Conservation (phyloP, 2,329 filamentous ascomycete species). For the Cytospora piceicola region DNA sequence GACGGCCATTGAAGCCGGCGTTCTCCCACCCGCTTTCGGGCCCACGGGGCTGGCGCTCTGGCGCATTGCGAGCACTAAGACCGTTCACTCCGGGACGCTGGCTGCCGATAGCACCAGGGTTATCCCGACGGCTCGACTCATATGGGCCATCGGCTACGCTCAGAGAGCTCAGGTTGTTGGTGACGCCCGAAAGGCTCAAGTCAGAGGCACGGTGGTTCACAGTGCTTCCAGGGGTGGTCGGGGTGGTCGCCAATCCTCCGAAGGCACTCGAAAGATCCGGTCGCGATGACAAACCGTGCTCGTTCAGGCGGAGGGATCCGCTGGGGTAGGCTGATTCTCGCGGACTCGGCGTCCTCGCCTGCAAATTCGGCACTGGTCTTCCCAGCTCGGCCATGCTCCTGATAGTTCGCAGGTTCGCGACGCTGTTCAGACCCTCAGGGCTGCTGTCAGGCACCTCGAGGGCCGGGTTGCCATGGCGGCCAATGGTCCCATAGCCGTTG, state of each 20-base stretch:
- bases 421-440: slow-evolving; percentile 63
- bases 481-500: slow-evolving; percentile 75
- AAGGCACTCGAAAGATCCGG: slow-evolving; percentile 26
- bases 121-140: slow-evolving; percentile 53
- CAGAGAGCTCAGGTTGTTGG: slow-evolving; percentile 54
- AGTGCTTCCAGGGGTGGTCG: slow-evolving; percentile 40
- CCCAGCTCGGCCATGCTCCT: slow-evolving; percentile 92
- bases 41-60: slow-evolving; percentile 66
- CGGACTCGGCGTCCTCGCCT: slow-evolving; percentile 28
- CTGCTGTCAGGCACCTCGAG: slow-evolving; percentile 80
- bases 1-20: slow-evolving; percentile 56
- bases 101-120: slow-evolving; percentile 67
- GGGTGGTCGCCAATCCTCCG: slow-evolving; percentile 36
- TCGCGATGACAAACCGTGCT: slow-evolving; percentile 28
- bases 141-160: slow-evolving; percentile 52
- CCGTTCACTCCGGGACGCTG: slow-evolving; percentile 60
- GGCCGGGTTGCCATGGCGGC: slow-evolving; percentile 77
- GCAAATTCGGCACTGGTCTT: slow-evolving; percentile 21
- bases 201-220: slow-evolving; percentile 37
- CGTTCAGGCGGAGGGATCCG: slow-evolving; percentile 27
- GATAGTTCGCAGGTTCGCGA: slow-evolving; percentile 84
- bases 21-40: slow-evolving; percentile 63
- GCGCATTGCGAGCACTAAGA: slow-evolving; percentile 48
- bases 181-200: slow-evolving; percentile 39
- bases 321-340: slow-evolving; percentile 27